Conservation (phyloP, 768 basidiomycete genomes). For the Podaxis mareebaensis region DNA sequence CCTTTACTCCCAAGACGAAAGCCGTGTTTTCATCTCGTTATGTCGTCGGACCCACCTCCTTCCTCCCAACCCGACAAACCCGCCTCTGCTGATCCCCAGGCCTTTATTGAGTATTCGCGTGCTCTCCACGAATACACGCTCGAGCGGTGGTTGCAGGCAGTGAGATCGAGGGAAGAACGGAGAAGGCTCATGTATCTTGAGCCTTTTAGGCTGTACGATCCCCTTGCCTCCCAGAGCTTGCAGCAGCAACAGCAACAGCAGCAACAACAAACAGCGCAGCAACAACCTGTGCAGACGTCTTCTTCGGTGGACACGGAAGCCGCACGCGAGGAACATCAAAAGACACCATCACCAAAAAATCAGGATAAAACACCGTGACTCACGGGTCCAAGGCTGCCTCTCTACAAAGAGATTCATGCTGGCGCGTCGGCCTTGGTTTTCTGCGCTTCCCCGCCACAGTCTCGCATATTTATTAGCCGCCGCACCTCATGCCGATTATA, state of each 20-base stretch:
- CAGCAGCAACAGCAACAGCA: constrained; percentile 2
- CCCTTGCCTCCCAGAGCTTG: not conserved
- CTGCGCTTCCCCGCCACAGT: not conserved
- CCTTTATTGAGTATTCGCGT: constrained; percentile 57
- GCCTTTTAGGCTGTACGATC: constrained; percentile 25
- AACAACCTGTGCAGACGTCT: constrained; percentile 4
- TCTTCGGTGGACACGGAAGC: not conserved
- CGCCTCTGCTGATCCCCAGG: constrained; percentile 23
- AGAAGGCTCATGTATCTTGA: constrained; percentile 47
- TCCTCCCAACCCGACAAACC: constrained; percentile 18
- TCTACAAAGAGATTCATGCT: not conserved
- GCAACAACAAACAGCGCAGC: not conserved
- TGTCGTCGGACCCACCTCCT: constrained; percentile 12
- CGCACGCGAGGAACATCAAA: not conserved
- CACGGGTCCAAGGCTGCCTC: not conserved
- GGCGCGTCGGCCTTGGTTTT: not conserved
- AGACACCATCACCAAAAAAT: constrained; percentile 1
- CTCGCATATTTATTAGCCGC: constrained; percentile 6
- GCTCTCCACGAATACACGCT: constrained; percentile 70
- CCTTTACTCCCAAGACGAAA: not conserved
- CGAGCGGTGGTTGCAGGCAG: constrained; percentile 65
- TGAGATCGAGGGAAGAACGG: constrained; percentile 55
- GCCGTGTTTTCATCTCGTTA: constrained; percentile 4
- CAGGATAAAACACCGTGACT: not conserved
- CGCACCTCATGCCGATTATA: not conserved